A percentile compares a stretch with the other conserved stretches of the same genome.
Evolutionary conservation across 306 rosid species (phyloP).

Genomic region (Macrotyloma uniflorum): DNA sequence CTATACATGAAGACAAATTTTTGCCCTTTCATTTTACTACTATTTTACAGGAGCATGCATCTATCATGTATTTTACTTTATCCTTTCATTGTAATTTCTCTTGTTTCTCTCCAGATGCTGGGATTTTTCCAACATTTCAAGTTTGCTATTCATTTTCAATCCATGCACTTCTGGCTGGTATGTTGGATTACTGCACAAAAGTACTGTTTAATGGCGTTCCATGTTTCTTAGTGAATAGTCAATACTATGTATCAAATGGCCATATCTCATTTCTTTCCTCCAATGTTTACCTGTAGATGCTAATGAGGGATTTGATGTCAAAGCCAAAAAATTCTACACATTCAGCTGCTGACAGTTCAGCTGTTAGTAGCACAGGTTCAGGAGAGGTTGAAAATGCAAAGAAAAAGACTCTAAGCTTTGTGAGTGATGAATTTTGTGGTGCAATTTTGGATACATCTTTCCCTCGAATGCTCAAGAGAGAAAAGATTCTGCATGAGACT

Average conservation of each 20-base stretch:
- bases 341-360: conserved; percentile 58
- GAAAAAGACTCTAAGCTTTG: conserved; percentile 59
- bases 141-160: conserved; percentile 84
- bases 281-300: conserved; percentile 55
- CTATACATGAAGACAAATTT: neutral
- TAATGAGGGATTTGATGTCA: conserved; percentile 83
- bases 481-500: conserved; percentile 68
- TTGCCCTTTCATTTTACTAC: neutral
- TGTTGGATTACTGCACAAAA: conserved; percentile 27
- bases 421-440: conserved; percentile 67
- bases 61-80: conserved; percentile 25
- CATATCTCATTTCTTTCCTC: conserved; percentile 37
- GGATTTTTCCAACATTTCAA: conserved; percentile 84
- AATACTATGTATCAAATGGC: conserved; percentile 27
- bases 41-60: neutral
- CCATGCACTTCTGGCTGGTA: conserved; percentile 96
- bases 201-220: neutral
- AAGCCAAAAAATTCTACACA: conserved; percentile 65
- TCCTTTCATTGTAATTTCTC: conserved; percentile 23
- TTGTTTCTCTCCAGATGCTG: conserved; percentile 69
- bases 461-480: conserved; percentile 86
- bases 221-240: conserved; percentile 1
- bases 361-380: conserved; percentile 53
- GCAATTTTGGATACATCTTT: conserved; percentile 80
- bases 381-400: conserved; percentile 59